Evolutionary conservation across 2,329 filamentous ascomycete species (phyloP).

Genomic region (Dactylellina leptospora): DNA sequence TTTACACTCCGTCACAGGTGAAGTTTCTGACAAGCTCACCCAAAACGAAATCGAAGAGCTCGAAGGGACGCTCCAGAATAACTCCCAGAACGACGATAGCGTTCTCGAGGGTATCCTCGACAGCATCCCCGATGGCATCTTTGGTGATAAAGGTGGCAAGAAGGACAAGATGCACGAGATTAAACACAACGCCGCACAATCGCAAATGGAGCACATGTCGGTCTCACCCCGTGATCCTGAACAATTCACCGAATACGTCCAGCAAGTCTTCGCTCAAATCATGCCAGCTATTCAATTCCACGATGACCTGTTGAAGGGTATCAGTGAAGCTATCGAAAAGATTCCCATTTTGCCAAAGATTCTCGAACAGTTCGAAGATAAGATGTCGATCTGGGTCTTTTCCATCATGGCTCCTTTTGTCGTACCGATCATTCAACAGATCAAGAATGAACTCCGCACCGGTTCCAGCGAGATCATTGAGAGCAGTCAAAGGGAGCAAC

Average conservation of each 20-base stretch:
- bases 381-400: constrained; percentile 89
- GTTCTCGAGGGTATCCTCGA: constrained; percentile 80
- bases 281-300: constrained; percentile 92
- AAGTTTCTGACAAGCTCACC: constrained; percentile 85
- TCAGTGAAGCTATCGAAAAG: constrained; percentile 79
- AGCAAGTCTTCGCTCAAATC: constrained; percentile 77
- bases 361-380: constrained; percentile 84
- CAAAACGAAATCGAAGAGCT: constrained; percentile 91
- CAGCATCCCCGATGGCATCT: constrained; percentile 81
- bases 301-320: constrained; percentile 82
- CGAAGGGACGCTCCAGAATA: constrained; percentile 77
- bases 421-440: constrained; percentile 82
- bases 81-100: constrained; percentile 62
- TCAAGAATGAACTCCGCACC: constrained; percentile 85
- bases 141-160: constrained; percentile 78
- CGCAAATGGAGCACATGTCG: constrained; percentile 74
- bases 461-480: constrained; percentile 88
- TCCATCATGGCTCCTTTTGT: constrained; percentile 89
- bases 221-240: constrained; percentile 83
- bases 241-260: constrained; percentile 80
- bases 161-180: constrained; percentile 71
- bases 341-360: constrained; percentile 86
- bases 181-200: constrained; percentile 71
- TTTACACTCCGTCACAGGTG: constrained; percentile 81
- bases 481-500: constrained; percentile 76